These are phyloP conservation scores for Apiotrichum porosum DNA, from an alignment of 1,284 basidiomycete genomes.

Conservation along the genomic window DNA sequence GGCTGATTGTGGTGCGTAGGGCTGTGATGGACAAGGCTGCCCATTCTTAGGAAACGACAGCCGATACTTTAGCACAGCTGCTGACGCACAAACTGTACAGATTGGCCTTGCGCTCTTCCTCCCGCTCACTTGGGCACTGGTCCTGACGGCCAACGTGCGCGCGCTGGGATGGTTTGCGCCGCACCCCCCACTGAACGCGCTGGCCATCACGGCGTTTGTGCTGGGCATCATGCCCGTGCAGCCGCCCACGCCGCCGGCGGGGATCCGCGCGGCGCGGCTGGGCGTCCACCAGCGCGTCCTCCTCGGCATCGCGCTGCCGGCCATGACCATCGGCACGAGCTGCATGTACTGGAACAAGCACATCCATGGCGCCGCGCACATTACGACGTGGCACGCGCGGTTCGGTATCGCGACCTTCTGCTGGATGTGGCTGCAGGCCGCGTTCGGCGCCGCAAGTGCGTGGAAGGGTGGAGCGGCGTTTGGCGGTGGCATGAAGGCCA, in stretches of 20 bases:
- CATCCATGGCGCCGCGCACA: slow-evolving; percentile 36
- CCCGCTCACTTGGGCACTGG: slow-evolving; percentile 31
- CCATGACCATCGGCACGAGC: slow-evolving; percentile 33
- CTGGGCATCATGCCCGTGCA: slow-evolving; percentile 41
- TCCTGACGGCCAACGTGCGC: slow-evolving; percentile 21
- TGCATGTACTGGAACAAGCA: slow-evolving; percentile 48
- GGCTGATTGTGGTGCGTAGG: slow-evolving; percentile 7
- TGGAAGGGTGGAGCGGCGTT: slow-evolving; percentile 28
- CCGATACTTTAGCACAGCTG: too few relatives aligned
- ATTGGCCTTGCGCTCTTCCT: slow-evolving; percentile 33
- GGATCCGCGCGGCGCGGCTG: slow-evolving; percentile 25
- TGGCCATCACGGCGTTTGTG: slow-evolving; percentile 36
- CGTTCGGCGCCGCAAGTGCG: slow-evolving; percentile 31
- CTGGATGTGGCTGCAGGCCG: slow-evolving; percentile 39
- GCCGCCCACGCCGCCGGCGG: slow-evolving; percentile 30
- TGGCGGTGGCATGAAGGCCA: slow-evolving; percentile 35
- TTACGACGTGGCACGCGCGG: slow-evolving; percentile 42
- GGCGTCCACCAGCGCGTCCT: slow-evolving; percentile 37
- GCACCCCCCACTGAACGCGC: slow-evolving; percentile 42
- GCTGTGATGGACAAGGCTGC: background rate
- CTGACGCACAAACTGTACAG: too few relatives aligned
- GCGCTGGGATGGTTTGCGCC: slow-evolving; percentile 39
- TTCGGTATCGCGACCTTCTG: slow-evolving; percentile 29
- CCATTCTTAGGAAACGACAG: too few relatives aligned
- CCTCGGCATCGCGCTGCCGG: slow-evolving; percentile 31